A percentile compares a stretch with the other conserved stretches of the same genome.
phyloP scores from a whole-genome alignment of 208 protist species.

The Jaenimonas drosophilae region DNA sequence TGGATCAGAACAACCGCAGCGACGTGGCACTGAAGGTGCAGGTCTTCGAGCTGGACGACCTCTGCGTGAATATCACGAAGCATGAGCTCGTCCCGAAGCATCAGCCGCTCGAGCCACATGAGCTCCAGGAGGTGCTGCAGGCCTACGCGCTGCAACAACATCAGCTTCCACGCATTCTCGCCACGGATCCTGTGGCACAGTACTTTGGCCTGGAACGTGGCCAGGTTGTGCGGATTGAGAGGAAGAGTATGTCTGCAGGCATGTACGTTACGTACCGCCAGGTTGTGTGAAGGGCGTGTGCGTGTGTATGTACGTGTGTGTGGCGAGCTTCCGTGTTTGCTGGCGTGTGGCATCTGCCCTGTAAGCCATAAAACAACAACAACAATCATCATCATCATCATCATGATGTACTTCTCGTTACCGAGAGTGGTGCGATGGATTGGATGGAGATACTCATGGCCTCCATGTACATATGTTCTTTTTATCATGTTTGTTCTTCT shows the following conservation, averaged over 20 bases:
- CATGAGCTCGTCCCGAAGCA: conserved; percentile 97
- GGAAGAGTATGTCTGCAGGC: conserved; percentile 94
- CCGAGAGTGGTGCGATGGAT: no score
- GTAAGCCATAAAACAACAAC: not conserved
- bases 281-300: conserved; percentile 65
- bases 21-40: conserved; percentile 75
- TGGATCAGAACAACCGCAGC: conserved; percentile 62
- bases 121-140: conserved; percentile 85
- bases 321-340: conserved; percentile 1
- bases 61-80: conserved; percentile 97
- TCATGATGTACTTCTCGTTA: conserved; percentile 1
- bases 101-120: conserved; percentile 69
- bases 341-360: not conserved
- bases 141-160: conserved; percentile 89
- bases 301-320: not conserved
- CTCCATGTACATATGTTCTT: conserved; percentile 1
- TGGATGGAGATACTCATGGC: no score
- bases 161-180: conserved; percentile 94
- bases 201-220: conserved; percentile 93
- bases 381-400: not conserved
- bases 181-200: conserved; percentile 92
- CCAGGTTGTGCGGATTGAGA: conserved; percentile 95
- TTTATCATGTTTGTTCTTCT: conserved; percentile 2
- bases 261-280: conserved; percentile 98
- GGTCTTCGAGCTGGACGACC: conserved; percentile 92